These are phyloP conservation scores for Rhizopus arrhizus DNA, from an alignment of 371 early-diverging fungal genomes.

Conservation along the genomic window DNA sequence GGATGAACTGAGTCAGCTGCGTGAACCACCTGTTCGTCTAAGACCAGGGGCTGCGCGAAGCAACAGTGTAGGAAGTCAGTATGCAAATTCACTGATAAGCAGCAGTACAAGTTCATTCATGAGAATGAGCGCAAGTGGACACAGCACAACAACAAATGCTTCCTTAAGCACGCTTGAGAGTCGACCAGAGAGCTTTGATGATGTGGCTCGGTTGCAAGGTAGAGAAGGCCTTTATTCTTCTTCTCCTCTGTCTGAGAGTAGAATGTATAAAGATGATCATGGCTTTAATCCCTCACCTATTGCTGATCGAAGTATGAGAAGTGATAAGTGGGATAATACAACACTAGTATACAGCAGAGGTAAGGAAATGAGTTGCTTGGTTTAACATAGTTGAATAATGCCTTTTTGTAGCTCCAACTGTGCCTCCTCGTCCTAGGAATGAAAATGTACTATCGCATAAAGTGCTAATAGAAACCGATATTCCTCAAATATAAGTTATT, in stretches of 20 bases:
- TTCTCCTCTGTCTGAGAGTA: slow-evolving; percentile 34
- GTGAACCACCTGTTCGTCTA: slow-evolving; percentile 59
- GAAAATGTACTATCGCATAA: too few relatives aligned
- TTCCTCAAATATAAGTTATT: too few relatives aligned
- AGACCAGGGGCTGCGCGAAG: slow-evolving; percentile 1
- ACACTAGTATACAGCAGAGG: neutral
- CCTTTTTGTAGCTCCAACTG: too few relatives aligned
- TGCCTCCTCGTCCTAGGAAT: too few relatives aligned
- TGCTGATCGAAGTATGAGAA: neutral
- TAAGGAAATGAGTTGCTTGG: too few relatives aligned
- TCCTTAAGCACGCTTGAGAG: slow-evolving; percentile 19
- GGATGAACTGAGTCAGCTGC: slow-evolving; percentile 67
- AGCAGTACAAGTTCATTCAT: slow-evolving; percentile 33
- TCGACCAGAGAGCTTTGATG: slow-evolving; percentile 47
- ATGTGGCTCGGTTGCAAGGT: slow-evolving; percentile 2
- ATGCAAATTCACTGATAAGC: slow-evolving; percentile 40
- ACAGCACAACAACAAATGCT: slow-evolving; percentile 24
- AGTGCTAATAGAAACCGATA: too few relatives aligned
- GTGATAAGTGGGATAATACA: neutral
- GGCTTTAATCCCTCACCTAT: neutral
- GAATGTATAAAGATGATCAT: neutral
- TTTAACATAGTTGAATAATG: too few relatives aligned
- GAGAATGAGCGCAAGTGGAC: slow-evolving; percentile 34
- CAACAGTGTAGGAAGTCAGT: slow-evolving; percentile 37
- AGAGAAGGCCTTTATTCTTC: slow-evolving; percentile 43